A percentile compares a stretch with the other conserved stretches of the same genome.
These are phyloP conservation scores for Cardamine occulta DNA, from an alignment of 345 rosid species.

Conservation along the genomic window DNA sequence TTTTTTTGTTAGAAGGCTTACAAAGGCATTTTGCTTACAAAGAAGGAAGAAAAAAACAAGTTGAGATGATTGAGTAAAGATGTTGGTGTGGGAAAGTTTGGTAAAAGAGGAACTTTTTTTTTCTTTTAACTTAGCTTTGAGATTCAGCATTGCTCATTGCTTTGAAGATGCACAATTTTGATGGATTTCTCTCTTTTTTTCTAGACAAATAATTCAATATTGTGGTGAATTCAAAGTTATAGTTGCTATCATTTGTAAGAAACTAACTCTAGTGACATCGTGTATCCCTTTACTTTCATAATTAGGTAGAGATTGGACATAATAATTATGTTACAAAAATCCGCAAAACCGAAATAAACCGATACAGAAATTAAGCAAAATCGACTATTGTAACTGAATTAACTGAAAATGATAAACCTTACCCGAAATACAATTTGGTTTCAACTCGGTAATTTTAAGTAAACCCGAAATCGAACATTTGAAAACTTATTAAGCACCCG, in stretches of 20 bases:
- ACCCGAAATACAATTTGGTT: not conserved
- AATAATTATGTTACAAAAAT: not conserved
- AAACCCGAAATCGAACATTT: not conserved
- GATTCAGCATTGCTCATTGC: conserved; percentile 44
- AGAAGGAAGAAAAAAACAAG: not conserved
- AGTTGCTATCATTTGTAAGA: conserved; percentile 26
- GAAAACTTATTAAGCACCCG: not conserved
- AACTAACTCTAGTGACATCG: conserved; percentile 7
- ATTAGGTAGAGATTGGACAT: not conserved
- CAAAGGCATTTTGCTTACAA: not conserved
- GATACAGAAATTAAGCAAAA: not conserved
- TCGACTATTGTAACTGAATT: not conserved
- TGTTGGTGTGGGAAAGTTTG: conserved; percentile 36
- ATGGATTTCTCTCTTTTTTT: conserved; percentile 25
- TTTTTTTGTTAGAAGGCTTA: not conserved
- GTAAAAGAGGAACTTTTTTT: conserved; percentile 17
- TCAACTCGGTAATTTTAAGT: not conserved
- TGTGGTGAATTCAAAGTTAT: conserved; percentile 32
- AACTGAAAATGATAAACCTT: not conserved
- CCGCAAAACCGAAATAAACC: not conserved
- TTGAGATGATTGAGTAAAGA: conserved; percentile 23
- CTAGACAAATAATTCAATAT: not conserved
- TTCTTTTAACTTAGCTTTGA: conserved; percentile 35
- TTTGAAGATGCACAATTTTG: conserved; percentile 33
- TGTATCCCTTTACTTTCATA: conserved; percentile 12